phyloP scores from a whole-genome alignment of 2,329 filamentous ascomycete genomes.

The Clarireedia paspali region DNA sequence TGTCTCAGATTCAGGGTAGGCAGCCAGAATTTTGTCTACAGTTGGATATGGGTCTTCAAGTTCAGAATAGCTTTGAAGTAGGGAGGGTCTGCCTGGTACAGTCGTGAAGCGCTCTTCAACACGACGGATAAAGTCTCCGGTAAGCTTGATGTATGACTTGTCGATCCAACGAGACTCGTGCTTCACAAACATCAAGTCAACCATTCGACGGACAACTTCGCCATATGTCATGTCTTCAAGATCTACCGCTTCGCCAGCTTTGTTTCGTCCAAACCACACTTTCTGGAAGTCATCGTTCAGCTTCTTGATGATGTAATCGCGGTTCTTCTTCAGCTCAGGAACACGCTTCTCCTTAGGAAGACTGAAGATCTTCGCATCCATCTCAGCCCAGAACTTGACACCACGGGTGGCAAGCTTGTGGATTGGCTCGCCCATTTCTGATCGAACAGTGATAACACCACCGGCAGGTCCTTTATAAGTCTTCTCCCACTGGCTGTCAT shows the following conservation, averaged over 20 bases:
- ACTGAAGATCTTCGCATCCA: conserved; percentile 97
- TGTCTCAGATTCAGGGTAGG: conserved; percentile 77
- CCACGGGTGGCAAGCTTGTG: conserved; percentile 97
- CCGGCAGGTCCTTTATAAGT: conserved; percentile 88
- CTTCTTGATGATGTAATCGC: conserved; percentile 88
- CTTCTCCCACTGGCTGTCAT: conserved; percentile 81
- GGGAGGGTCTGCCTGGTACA: conserved; percentile 62
- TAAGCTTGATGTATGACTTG: conserved; percentile 70
- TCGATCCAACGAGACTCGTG: conserved; percentile 92
- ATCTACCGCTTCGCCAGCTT: conserved; percentile 71
- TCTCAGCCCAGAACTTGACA: conserved; percentile 95
- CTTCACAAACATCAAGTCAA: conserved; percentile 85
- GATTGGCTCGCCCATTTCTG: conserved; percentile 99
- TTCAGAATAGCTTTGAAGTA: conserved; percentile 85
- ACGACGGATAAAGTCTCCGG: conserved; percentile 92
- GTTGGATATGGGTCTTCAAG: conserved; percentile 73
- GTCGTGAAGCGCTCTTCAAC: conserved; percentile 92
- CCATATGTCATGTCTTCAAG: conserved; percentile 94
- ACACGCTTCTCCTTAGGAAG: conserved; percentile 87
- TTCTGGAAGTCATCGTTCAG: conserved; percentile 96
- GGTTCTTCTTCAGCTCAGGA: conserved; percentile 78
- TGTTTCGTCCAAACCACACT: conserved; percentile 90
- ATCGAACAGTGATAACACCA: conserved; percentile 91
- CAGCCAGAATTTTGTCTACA: conserved; percentile 69
- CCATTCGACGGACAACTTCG: conserved; percentile 79